Evolutionary conservation across 1,139 yeast species (phyloP), one percentile per base, ranked within the genome.

Genomic region (Suhomyces panamericanus): DNA sequence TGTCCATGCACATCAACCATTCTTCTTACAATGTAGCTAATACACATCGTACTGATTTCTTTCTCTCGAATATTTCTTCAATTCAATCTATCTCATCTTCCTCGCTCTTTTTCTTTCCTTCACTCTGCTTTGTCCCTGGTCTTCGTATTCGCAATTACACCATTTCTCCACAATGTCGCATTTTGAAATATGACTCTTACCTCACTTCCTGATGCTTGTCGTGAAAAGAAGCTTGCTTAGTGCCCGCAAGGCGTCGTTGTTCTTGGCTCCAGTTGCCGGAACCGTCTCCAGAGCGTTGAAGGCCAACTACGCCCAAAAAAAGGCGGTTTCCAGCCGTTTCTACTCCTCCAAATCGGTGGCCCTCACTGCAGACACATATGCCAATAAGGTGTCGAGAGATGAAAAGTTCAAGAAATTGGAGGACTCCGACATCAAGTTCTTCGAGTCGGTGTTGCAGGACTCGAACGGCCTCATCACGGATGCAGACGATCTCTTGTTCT

Each of bases 291-390:
- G 34, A 20, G n/a, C 16, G 3, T n/a, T 40, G 35, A 26, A 15
- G 11, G 12, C 35, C 27, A 29, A 11, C 10, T 11, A 15, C 6
- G 26, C 15, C 10, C 30, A 13, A 17, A 28, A 20, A 5, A 26
- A 4, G 3, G 28, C 24, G 17, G 17, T 17, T 6, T 11, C 27
- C 12, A 14, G 30, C 22, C 16, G 17, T 31, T 24, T 28, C 15
- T 66, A 65, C 48, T 59, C 76, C 12, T 63, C 74, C 14, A 73
- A 73, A 45, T 53, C 70, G 2, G 84, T 79, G 24, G 78, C 81
- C 16, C 64, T 83, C 28, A 85, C 93, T 0, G 75, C 84, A 3
- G 87, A 83, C 36, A 70, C 83, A 1, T 85, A 85, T 56, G 77
- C 85, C 30, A 66, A 72, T 39, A 73, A 70, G 46, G 76, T 83